These are phyloP conservation scores for Psilocybe cubensis DNA, from an alignment of 768 basidiomycete genomes.

Conservation along the genomic window DNA sequence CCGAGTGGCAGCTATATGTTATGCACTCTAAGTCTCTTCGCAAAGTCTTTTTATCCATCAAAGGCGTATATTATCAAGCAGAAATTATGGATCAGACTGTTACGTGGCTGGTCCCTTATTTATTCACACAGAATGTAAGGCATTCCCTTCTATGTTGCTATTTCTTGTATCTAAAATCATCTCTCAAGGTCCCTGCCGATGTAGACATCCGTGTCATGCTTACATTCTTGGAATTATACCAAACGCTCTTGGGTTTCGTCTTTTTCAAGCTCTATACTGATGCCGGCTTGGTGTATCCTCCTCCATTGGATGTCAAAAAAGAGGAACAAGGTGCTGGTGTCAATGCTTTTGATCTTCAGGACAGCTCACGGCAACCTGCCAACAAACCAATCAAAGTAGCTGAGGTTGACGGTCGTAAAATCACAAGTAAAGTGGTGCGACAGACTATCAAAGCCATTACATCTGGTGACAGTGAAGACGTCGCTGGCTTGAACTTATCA, in stretches of 20 bases:
- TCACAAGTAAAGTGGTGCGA: constrained; percentile 57
- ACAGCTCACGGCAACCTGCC: constrained; percentile 38
- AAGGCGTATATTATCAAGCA: constrained; percentile 98
- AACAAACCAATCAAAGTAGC: constrained; percentile 54
- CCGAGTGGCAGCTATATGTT: constrained; percentile 97
- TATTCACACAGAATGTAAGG: constrained; percentile 93
- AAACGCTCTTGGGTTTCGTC: constrained; percentile 93
- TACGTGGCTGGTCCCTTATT: constrained; percentile 97
- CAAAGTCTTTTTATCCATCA: constrained; percentile 95
- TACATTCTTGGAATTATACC: constrained; percentile 97
- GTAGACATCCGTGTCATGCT: constrained; percentile 98
- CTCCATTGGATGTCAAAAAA: constrained; percentile 79
- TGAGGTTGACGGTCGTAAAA: constrained; percentile 43
- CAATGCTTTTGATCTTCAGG: constrained; percentile 82
- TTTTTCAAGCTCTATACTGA: constrained; percentile 99
- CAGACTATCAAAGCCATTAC: constrained; percentile 64
- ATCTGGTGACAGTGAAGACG: constrained; percentile 27
- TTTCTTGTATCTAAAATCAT: constrained; percentile 9
- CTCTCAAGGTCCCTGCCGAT: constrained; percentile 80
- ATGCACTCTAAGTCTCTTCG: constrained; percentile 85
- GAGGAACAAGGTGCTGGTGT: constrained; percentile 89
- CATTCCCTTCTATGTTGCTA: constrained; percentile 13
- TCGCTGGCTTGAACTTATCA: constrained; percentile 42
- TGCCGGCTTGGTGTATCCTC: constrained; percentile 91
- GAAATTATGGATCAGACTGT: constrained; percentile 91